Evolutionary conservation across 345 rosid genomes (phyloP), one percentile per base, ranked within the genome.

Genomic region (Bruguiera parviflora): DNA sequence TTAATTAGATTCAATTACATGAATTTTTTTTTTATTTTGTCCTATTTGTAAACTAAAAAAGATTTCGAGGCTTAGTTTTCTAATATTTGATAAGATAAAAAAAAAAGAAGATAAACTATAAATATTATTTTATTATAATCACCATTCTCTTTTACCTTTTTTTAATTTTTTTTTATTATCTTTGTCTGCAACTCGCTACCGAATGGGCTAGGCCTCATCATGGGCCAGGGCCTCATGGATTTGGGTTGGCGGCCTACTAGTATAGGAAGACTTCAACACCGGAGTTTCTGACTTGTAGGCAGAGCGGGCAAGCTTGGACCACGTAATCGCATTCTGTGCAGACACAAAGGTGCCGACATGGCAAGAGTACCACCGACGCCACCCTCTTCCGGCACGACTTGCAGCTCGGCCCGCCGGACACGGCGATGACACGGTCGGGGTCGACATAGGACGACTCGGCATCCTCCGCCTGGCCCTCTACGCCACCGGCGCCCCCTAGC

Each of bases 371-470:
- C 75, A 93, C 95, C 74, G 91, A 69, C 68, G 96, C 96, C 47
- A 72, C 73, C 53, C 90, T 67, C 68, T 71, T 78, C 72, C 83
- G 67, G 71, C 98, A 94, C 29, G 72, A 74, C 47, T 76, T 82
- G 73, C 98, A 94, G 20, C 75, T 64, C 49, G 95, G 90, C 13
- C 89, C 68, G 8, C 56, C 84, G 8, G 71, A 56, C 53, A 66
- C 35, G 25, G 64, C 49, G 29, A 64, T 78, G 6, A 79, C 77
- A 51, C 96, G 60, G 56, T 88, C 97, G 0, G 96, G 96, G 79
- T 91, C 96, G 5, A 87, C 82, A 70, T 87, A 88, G 1, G 88
- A 92, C 3, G 98, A 94, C 74, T 89, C 98, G 5, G 97, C 97
- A 72, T 94, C 97, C 73, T 87, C 97, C 61, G 83, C 91, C 43